Evolutionary conservation across 805 yeast genomes (phyloP).

Genomic region (Citeromyces matritensis): DNA sequence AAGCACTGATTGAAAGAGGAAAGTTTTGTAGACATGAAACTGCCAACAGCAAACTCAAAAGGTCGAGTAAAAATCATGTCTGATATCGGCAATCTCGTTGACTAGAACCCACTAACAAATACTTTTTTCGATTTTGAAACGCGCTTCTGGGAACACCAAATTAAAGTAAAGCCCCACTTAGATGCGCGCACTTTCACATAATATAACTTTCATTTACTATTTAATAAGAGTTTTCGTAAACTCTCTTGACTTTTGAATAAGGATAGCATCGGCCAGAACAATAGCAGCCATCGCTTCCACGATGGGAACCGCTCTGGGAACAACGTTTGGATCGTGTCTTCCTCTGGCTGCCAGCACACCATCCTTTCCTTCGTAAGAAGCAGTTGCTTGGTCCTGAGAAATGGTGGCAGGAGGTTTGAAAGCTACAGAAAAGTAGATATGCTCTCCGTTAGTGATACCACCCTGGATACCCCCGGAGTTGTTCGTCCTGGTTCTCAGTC

Average conservation of each 20-base stretch:
- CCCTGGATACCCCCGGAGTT: constrained; percentile 97
- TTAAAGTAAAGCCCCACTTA: neutral
- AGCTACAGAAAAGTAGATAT: constrained; percentile 87
- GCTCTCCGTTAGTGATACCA: constrained; percentile 93
- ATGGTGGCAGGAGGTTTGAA: constrained; percentile 98
- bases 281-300: constrained; percentile 98
- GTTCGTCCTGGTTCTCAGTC: constrained; percentile 77
- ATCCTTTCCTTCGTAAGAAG: constrained; percentile 73
- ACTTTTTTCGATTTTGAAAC: neutral
- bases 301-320: constrained; percentile 96
- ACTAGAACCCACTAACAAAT: neutral
- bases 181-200: neutral
- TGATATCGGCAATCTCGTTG: neutral
- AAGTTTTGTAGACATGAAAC: no score
- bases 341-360: constrained; percentile 94
- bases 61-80: neutral
- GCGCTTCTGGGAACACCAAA: neutral
- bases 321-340: constrained; percentile 97
- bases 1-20: no score
- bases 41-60: neutral
- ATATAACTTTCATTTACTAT: constrained; percentile 3
- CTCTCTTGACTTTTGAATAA: constrained; percentile 81
- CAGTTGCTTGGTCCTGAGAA: constrained; percentile 80
- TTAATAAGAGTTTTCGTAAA: constrained; percentile 21
- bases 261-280: constrained; percentile 72